A percentile compares a stretch with the other conserved stretches of the same genome.
Conservation (phyloP, 768 basidiomycete species). For the Suillus fuscotomentosus region DNA sequence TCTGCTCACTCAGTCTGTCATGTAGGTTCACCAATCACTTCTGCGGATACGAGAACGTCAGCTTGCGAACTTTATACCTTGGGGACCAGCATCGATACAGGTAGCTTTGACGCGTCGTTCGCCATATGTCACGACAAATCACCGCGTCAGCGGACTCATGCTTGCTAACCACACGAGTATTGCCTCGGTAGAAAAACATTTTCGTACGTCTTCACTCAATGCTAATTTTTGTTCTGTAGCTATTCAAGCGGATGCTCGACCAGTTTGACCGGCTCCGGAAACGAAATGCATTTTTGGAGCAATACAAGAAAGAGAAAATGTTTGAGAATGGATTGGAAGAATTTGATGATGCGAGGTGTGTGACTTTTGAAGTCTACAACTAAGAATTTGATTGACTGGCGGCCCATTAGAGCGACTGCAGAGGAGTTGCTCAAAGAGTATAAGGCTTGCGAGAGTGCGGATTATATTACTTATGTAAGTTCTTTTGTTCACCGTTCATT, state of each 20-base stretch:
- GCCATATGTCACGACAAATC: slow-evolving; percentile 83
- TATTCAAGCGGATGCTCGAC: slow-evolving; percentile 95
- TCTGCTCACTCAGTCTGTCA: background rate
- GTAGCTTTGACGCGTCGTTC: slow-evolving; percentile 92
- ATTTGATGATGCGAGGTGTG: slow-evolving; percentile 95
- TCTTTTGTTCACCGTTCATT: background rate
- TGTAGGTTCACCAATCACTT: slow-evolving; percentile 93
- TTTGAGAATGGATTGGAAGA: slow-evolving; percentile 93
- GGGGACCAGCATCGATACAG: slow-evolving; percentile 98
- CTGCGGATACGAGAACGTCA: slow-evolving; percentile 96
- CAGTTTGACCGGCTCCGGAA: slow-evolving; percentile 88
- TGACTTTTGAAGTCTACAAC: background rate
- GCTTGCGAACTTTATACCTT: slow-evolving; percentile 96
- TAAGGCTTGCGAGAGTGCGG: slow-evolving; percentile 91
- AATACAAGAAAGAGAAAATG: slow-evolving; percentile 96
- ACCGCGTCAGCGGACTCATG: slow-evolving; percentile 98
- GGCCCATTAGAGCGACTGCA: slow-evolving; percentile 64
- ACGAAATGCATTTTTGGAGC: slow-evolving; percentile 93
- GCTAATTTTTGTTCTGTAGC: slow-evolving; percentile 38
- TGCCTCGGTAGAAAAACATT: slow-evolving; percentile 65
- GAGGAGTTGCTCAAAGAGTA: slow-evolving; percentile 92
- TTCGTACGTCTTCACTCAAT: background rate
- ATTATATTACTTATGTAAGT: slow-evolving; percentile 88
- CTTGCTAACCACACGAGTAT: slow-evolving; percentile 99
- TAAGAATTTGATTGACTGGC: background rate